A percentile compares a stretch with the other conserved stretches of the same genome.
These are phyloP conservation scores for Bipolaris oryzae DNA, from an alignment of 2,329 filamentous ascomycete species.

Conservation along the genomic window DNA sequence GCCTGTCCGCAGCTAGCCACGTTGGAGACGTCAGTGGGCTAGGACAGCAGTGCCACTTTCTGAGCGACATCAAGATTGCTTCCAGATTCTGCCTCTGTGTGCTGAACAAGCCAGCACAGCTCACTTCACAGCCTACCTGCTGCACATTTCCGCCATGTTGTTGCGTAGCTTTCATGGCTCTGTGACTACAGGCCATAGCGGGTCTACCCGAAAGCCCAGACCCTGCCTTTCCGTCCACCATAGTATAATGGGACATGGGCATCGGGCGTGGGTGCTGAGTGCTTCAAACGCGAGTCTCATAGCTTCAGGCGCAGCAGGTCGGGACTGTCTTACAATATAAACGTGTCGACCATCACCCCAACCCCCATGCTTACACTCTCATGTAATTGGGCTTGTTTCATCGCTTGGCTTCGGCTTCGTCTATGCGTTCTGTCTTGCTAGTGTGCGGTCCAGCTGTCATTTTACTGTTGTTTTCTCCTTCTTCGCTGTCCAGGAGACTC, in stretches of 20 bases:
- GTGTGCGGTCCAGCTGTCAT: constrained; percentile 13
- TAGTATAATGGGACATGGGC: constrained; percentile 19
- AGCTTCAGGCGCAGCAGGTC: constrained; percentile 7
- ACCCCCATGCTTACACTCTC: not conserved
- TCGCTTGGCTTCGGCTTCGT: constrained; percentile 27
- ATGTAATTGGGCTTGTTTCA: constrained; percentile 13
- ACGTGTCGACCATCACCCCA: constrained; percentile 6
- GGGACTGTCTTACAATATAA: constrained; percentile 27
- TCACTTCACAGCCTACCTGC: constrained; percentile 3
- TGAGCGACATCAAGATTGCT: constrained; percentile 21
- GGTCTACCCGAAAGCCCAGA: constrained; percentile 24
- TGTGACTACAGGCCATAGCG: constrained; percentile 13
- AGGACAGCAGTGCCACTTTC: constrained; percentile 24
- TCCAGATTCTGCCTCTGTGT: constrained; percentile 2
- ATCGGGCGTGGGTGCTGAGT: constrained; percentile 2
- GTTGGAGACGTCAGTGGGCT: constrained; percentile 19
- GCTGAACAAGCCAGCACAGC: constrained; percentile 6
- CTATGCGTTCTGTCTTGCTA: constrained; percentile 22
- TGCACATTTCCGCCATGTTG: constrained; percentile 14
- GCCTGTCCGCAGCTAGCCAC: constrained; percentile 30
- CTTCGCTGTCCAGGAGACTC: constrained; percentile 15
- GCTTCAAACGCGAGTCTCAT: constrained; percentile 23
- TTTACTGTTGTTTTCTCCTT: constrained; percentile 20
- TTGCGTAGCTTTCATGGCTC: constrained; percentile 24
- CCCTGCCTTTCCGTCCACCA: constrained; percentile 16